These are phyloP conservation scores for Penicillium crustosum DNA, from an alignment of 2,329 filamentous ascomycete genomes.

Conservation along the genomic window DNA sequence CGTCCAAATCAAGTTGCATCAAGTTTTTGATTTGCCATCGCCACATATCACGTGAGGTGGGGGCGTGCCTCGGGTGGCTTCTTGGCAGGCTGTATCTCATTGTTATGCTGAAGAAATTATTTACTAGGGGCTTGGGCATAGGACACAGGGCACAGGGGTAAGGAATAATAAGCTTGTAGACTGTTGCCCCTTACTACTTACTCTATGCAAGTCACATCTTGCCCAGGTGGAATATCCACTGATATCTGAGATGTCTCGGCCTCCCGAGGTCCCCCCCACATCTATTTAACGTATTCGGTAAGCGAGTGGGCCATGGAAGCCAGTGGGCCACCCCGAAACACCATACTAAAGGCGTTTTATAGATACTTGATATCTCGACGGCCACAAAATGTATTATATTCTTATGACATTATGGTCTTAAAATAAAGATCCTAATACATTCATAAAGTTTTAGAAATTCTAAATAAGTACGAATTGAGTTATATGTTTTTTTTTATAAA, in stretches of 20 bases:
- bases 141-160: background rate
- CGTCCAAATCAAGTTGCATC: background rate
- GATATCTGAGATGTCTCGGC: background rate
- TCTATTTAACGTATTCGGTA: too few species aligned
- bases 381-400: too few species aligned
- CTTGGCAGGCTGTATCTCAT: conserved; percentile 6
- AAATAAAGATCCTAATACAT: too few species aligned
- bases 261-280: background rate
- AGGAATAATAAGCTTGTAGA: background rate
- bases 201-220: background rate
- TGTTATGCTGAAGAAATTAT: background rate
- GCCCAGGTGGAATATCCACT: background rate
- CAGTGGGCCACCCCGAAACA: too few species aligned
- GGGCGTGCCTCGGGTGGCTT: conserved; percentile 9
- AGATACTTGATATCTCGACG: too few species aligned
- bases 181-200: background rate
- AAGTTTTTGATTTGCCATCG: conserved; percentile 4
- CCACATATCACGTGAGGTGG: conserved; percentile 21
- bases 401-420: too few species aligned
- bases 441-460: too few species aligned
- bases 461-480: too few species aligned
- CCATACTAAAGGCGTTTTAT: too few species aligned
- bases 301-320: too few species aligned
- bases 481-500: too few species aligned
- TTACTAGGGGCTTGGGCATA: background rate